Evolutionary conservation across 495 filamentous ascomycete genomes (phyloP).

Genomic region (Tuber aestivum): DNA sequence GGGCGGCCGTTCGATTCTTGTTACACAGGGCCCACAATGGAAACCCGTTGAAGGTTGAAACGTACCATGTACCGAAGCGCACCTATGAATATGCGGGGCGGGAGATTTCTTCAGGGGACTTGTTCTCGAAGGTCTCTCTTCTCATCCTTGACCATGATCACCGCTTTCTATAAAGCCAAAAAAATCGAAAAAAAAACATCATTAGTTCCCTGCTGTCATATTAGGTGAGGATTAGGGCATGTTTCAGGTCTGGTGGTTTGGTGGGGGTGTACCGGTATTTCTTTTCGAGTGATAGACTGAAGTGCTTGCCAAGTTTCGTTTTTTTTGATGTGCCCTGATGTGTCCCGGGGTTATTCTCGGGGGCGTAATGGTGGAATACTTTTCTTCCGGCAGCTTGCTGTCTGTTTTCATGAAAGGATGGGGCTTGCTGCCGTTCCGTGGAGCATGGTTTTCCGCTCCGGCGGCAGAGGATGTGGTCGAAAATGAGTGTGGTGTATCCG

Average conservation of each 20-base stretch:
- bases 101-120: background rate
- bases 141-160: background rate
- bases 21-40: background rate
- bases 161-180: background rate
- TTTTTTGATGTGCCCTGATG: background rate
- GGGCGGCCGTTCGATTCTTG: background rate
- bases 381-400: background rate
- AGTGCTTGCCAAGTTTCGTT: background rate
- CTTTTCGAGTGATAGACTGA: background rate
- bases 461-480: background rate
- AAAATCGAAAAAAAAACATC: background rate
- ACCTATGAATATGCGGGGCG: background rate
- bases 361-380: background rate
- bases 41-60: background rate
- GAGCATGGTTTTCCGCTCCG: background rate
- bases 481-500: background rate
- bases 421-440: background rate
- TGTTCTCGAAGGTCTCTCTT: slow-evolving; percentile 1
- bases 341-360: background rate
- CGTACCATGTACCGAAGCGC: background rate
- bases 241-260: background rate
- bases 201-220: background rate
- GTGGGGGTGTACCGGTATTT: background rate
- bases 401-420: background rate
- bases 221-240: background rate